Evolutionary conservation across 108 stramenopile species (phyloP), one percentile per base, ranked within the genome.

Genomic region (Asterionellopsis glacialis): DNA sequence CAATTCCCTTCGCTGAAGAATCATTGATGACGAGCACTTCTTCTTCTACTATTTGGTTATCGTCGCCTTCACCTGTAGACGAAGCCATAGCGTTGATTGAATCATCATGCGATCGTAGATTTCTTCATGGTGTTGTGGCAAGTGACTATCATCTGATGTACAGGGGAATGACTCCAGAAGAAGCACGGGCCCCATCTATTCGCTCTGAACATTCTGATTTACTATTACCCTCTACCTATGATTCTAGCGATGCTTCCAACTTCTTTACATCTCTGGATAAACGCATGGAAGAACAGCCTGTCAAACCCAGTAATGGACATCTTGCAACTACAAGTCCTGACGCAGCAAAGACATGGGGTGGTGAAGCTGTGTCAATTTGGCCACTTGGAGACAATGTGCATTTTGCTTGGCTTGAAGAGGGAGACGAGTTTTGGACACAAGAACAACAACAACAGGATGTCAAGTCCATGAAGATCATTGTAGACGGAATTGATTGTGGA

Each of bases 401-500:
- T 45, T 75, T 61, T 70, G 69, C 74, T 41, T 75, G 74, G 74
- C 23, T 59, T 21, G 55, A 52, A 39, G 25, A 45, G 41, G 64
- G 58, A 28, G 27, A 44, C 14, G 45, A 24, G 10, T 27, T 48
- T 38, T 53, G 13, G 14, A 24, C 25, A 33, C 26, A 43, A 41
- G 3, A 59, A 55, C 41, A 39, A 40, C 14, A 5, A 3, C 2
- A 7, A 50, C 9, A 7, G 24, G 33, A 33, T 33, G 33, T 33
- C 33, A 33, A 33, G 7, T 33, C 33, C 7, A 5, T 33, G 24
- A 59, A 48, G 1, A 41, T 75, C 19, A 70, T 75, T 50, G 74
- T 75, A 15, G 74, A 75, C 55, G 74, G 74, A 21, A 51, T 62
- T 15, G 74, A 75, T 44, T 75, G 74, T 60, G 74, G 74, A 10